Evolutionary conservation across 768 basidiomycete genomes (phyloP).

Genomic region (Pleurotus eryngii): DNA sequence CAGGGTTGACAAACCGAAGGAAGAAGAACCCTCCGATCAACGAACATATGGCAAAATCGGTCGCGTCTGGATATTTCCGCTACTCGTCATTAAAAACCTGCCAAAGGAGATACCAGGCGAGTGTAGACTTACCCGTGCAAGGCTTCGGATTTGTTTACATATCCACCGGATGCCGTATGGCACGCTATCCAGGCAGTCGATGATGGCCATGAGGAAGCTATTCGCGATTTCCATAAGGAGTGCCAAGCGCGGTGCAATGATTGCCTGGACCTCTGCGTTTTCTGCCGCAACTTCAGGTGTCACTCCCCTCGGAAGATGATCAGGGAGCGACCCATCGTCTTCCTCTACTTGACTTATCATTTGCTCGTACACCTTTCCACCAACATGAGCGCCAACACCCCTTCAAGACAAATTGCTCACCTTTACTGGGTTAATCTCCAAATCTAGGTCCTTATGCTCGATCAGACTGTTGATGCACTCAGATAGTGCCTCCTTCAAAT

Average conservation of each 20-base stretch:
- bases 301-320: slow-evolving; percentile 88
- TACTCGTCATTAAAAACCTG: slow-evolving; percentile 26
- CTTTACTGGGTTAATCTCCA: slow-evolving; percentile 99
- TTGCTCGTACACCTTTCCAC: slow-evolving; percentile 88
- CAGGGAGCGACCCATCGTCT: slow-evolving; percentile 86
- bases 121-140: slow-evolving; percentile 73
- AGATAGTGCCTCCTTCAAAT: slow-evolving; percentile 94
- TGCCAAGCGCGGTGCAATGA: slow-evolving; percentile 92
- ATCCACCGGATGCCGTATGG: slow-evolving; percentile 99
- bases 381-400: background rate
- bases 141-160: slow-evolving; percentile 96
- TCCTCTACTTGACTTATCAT: slow-evolving; percentile 99
- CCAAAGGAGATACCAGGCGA: slow-evolving; percentile 2
- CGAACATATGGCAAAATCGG: slow-evolving; percentile 96
- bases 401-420: slow-evolving; percentile 33
- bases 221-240: slow-evolving; percentile 99
- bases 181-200: slow-evolving; percentile 96
- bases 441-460: slow-evolving; percentile 97
- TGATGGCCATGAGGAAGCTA: slow-evolving; percentile 93
- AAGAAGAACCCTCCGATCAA: slow-evolving; percentile 99
- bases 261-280: slow-evolving; percentile 93
- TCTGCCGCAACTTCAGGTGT: slow-evolving; percentile 89
- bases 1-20: slow-evolving; percentile 98
- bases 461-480: slow-evolving; percentile 98
- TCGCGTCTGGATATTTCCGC: slow-evolving; percentile 98